A percentile compares a stretch with the other conserved stretches of the same genome.
These are phyloP conservation scores for Alternaria ethzedia DNA, from an alignment of 2,329 filamentous ascomycete genomes.

Conservation along the genomic window DNA sequence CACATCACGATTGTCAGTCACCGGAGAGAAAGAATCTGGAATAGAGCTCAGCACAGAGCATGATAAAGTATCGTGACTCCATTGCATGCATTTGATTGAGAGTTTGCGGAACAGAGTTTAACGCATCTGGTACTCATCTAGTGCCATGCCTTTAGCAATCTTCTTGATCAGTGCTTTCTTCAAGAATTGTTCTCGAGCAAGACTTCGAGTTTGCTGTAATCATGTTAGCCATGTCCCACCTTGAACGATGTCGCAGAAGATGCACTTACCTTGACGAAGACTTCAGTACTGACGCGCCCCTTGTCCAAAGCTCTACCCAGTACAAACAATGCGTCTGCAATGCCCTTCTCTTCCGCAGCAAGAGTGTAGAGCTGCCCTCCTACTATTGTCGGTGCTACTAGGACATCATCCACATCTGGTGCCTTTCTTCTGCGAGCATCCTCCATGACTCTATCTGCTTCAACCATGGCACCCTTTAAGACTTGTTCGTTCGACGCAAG, in stretches of 20 bases:
- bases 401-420: slow-evolving; percentile 84
- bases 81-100: not conserved
- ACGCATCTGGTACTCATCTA: slow-evolving; percentile 54
- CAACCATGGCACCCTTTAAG: slow-evolving; percentile 75
- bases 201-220: slow-evolving; percentile 65
- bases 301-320: slow-evolving; percentile 76
- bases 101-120: slow-evolving; percentile 8
- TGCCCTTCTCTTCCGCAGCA: slow-evolving; percentile 85
- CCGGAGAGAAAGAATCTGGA: not conserved
- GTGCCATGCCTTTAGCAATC: slow-evolving; percentile 77
- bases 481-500: slow-evolving; percentile 80
- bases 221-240: slow-evolving; percentile 11
- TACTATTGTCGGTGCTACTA: slow-evolving; percentile 93
- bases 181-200: slow-evolving; percentile 81
- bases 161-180: slow-evolving; percentile 83
- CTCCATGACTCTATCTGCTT: slow-evolving; percentile 79
- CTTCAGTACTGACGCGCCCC: slow-evolving; percentile 72
- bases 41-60: not conserved
- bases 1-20: not conserved
- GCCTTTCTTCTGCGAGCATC: slow-evolving; percentile 71
- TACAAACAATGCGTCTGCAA: slow-evolving; percentile 86
- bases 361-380: slow-evolving; percentile 90
- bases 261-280: slow-evolving; percentile 72
- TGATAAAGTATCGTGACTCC: not conserved
- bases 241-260: not conserved